Evolutionary conservation across 371 early-diverging fungal species (phyloP).

Genomic region (Lichtheimia hyalospora): DNA sequence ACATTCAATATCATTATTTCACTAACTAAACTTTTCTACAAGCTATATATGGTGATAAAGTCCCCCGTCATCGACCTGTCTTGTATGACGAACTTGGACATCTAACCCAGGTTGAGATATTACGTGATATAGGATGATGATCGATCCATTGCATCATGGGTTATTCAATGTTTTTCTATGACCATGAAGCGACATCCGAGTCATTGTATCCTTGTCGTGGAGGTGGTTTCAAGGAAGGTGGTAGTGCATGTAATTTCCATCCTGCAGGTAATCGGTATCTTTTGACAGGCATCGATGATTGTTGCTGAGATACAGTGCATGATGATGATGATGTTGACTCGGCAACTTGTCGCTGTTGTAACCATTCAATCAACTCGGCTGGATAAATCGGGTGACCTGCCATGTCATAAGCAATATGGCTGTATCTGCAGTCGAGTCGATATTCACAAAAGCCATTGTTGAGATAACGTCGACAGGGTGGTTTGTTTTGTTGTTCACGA

Average conservation of each 20-base stretch:
- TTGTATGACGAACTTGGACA: too few relatives aligned
- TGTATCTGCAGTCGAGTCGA: conserved; percentile 34
- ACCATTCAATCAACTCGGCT: conserved; percentile 30
- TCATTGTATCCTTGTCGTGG: conserved; percentile 30
- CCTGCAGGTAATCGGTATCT: conserved; percentile 34
- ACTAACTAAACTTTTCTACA: too few relatives aligned
- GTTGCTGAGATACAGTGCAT: conserved; percentile 1
- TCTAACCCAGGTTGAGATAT: too few relatives aligned
- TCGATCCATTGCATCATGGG: too few relatives aligned
- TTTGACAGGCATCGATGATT: neutral
- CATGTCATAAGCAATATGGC: conserved; percentile 28
- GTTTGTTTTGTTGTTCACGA: conserved; percentile 34
- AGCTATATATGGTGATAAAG: too few relatives aligned
- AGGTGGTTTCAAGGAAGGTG: conserved; percentile 43
- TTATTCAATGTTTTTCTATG: conserved; percentile 1
- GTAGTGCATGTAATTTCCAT: conserved; percentile 43
- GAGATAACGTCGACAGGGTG: conserved; percentile 32
- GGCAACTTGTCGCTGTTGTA: conserved; percentile 18
- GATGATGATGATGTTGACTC: neutral
- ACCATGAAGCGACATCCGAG: conserved; percentile 29
- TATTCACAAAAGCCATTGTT: conserved; percentile 35
- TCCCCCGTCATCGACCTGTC: too few relatives aligned
- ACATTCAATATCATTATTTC: too few relatives aligned
- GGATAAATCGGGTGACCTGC: conserved; percentile 20
- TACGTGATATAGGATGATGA: too few relatives aligned